Evolutionary conservation across 2,329 filamentous ascomycete genomes (phyloP).

Genomic region (Orbilia brochopaga): DNA sequence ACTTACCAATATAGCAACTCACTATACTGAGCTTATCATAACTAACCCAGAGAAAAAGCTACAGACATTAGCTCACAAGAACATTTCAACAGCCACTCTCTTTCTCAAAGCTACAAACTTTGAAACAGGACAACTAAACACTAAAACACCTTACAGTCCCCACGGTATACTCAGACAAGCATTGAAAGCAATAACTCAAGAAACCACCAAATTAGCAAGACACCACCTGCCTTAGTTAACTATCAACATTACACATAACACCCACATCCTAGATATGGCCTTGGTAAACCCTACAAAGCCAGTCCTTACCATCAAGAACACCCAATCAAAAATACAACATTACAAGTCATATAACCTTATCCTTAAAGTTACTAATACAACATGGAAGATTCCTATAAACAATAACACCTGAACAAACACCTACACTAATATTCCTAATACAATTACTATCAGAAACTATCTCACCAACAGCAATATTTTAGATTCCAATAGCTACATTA

Average conservation of each 20-base stretch:
- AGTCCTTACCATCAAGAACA: neutral
- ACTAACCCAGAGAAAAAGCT: constrained; percentile 3
- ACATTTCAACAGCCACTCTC: constrained; percentile 8
- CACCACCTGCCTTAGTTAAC: constrained; percentile 11
- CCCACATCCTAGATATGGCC: neutral
- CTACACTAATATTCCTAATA: constrained; percentile 1
- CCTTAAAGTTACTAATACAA: constrained; percentile 9
- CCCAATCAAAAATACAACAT: neutral
- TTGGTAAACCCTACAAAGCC: constrained; percentile 3
- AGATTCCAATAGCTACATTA: neutral
- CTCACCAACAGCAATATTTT: constrained; percentile 3
- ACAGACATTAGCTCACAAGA: neutral
- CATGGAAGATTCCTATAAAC: constrained; percentile 10
- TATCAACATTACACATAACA: constrained; percentile 12
- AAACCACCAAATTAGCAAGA: constrained; percentile 3
- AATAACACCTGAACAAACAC: neutral
- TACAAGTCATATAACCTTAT: constrained; percentile 13
- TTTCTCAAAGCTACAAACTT: constrained; percentile 1
- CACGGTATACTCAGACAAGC: neutral
- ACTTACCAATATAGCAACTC: neutral
- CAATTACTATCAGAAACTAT: neutral
- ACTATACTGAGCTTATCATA: constrained; percentile 2
- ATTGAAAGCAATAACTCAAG: constrained; percentile 7
- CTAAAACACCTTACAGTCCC: neutral
- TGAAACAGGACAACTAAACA: neutral